These are phyloP conservation scores for Auricularia cornea DNA, from an alignment of 768 basidiomycete species.

Conservation along the genomic window DNA sequence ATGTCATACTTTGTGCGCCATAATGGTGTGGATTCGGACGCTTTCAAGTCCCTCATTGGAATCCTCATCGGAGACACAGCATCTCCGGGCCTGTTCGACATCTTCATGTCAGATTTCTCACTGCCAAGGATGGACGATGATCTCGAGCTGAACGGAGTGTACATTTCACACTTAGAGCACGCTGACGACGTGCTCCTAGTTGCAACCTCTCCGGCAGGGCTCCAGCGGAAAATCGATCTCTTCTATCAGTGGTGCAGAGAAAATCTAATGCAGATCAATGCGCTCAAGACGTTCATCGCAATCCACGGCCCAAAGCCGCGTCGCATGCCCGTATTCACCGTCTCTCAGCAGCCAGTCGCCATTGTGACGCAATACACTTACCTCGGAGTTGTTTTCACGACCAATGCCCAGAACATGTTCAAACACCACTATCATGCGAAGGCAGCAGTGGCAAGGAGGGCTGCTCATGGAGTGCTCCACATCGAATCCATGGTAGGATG, in stretches of 20 bases:
- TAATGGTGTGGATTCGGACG: background rate
- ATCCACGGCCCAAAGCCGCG: constrained; percentile 12
- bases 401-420: no score
- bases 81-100: no score
- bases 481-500: no score
- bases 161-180: constrained; percentile 15
- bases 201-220: constrained; percentile 6
- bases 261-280: constrained; percentile 14
- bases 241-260: constrained; percentile 10
- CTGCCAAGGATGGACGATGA: constrained; percentile 7
- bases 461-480: no score
- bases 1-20: constrained; percentile 17
- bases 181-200: no score
- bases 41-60: constrained; percentile 7
- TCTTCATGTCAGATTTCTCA: constrained; percentile 10
- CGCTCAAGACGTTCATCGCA: constrained; percentile 10
- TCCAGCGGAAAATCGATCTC: constrained; percentile 10
- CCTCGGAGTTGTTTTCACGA: no score
- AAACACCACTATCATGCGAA: no score
- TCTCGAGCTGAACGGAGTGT: constrained; percentile 1
- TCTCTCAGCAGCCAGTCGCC: constrained; percentile 1
- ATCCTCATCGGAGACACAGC: constrained; percentile 15
- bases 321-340: background rate
- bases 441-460: no score
- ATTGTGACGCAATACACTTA: background rate